These are phyloP conservation scores for Microbotryum intermedium DNA, from an alignment of 1,284 basidiomycete genomes.

Conservation along the genomic window DNA sequence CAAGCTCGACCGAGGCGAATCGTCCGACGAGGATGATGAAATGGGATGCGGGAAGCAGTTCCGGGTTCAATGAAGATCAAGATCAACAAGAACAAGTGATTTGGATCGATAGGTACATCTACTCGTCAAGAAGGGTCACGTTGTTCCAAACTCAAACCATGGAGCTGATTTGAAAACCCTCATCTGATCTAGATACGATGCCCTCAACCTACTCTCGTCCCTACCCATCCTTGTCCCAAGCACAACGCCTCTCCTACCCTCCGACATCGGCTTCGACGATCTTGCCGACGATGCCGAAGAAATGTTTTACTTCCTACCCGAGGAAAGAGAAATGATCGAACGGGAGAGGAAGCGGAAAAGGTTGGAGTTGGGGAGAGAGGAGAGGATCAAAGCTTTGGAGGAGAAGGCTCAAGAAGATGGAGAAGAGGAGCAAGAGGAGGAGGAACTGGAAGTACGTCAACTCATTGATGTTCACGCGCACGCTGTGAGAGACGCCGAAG, in stretches of 20 bases:
- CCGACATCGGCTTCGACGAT: constrained; percentile 13
- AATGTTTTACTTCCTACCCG: constrained; percentile 16
- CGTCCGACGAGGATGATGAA: background rate
- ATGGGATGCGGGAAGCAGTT: background rate
- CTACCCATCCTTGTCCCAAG: background rate
- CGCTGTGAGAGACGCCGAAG: background rate
- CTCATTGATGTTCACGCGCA: background rate
- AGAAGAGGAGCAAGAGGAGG: background rate
- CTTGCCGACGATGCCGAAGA: constrained; percentile 22
- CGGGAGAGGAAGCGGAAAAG: constrained; percentile 4
- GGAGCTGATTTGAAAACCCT: background rate
- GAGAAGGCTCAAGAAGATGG: background rate
- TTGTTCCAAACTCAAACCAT: background rate
- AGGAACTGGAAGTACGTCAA: background rate
- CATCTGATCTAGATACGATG: constrained; percentile 18
- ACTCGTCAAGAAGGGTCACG: background rate
- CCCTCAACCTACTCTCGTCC: constrained; percentile 17
- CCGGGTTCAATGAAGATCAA: background rate
- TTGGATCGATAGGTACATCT: constrained; percentile 17
- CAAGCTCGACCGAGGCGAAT: background rate
- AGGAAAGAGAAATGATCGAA: constrained; percentile 7
- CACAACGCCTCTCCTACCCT: background rate
- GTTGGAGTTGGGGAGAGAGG: constrained; percentile 16
- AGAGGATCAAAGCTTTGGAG: constrained; percentile 4
- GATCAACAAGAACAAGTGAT: background rate